Conservation (phyloP, 2,329 filamentous ascomycete species). For the Arthroderma sp. region DNA sequence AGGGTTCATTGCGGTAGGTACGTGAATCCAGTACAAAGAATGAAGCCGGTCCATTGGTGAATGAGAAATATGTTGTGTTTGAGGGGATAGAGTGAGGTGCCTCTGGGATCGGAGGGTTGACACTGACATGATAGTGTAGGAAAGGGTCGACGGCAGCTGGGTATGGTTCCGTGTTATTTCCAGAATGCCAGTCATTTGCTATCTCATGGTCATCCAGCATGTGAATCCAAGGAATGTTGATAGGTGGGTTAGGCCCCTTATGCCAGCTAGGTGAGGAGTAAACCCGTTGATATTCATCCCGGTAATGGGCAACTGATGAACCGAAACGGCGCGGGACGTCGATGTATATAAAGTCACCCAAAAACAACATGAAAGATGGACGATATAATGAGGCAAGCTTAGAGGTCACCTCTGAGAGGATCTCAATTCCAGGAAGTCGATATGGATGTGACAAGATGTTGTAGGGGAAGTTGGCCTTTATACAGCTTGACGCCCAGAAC, state of each 20-base stretch:
- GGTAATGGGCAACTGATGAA: slow-evolving; percentile 58
- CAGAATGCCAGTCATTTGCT: slow-evolving; percentile 72
- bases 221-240: slow-evolving; percentile 80
- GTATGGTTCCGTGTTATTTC: slow-evolving; percentile 70
- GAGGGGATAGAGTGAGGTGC: slow-evolving; percentile 38
- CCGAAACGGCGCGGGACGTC: slow-evolving; percentile 78
- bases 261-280: slow-evolving; percentile 90
- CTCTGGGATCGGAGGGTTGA: slow-evolving; percentile 58
- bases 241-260: slow-evolving; percentile 43
- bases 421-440: slow-evolving; percentile 63
- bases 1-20: slow-evolving; percentile 55
- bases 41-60: slow-evolving; percentile 75
- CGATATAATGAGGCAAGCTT: slow-evolving; percentile 45
- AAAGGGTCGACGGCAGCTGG: slow-evolving; percentile 70
- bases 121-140: slow-evolving; percentile 68
- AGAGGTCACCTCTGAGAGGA: slow-evolving; percentile 61
- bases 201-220: slow-evolving; percentile 97
- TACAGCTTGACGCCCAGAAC: slow-evolving; percentile 85
- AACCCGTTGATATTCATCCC: slow-evolving; percentile 86
- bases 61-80: slow-evolving; percentile 73
- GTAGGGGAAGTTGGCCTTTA: slow-evolving; percentile 85
- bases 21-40: slow-evolving; percentile 95
- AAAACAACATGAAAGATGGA: slow-evolving; percentile 48
- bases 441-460: slow-evolving; percentile 70
- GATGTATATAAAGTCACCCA: slow-evolving; percentile 37